These are phyloP conservation scores for Eugenia klotzschiana DNA, from an alignment of 441 rosid genomes.

Conservation along the genomic window DNA sequence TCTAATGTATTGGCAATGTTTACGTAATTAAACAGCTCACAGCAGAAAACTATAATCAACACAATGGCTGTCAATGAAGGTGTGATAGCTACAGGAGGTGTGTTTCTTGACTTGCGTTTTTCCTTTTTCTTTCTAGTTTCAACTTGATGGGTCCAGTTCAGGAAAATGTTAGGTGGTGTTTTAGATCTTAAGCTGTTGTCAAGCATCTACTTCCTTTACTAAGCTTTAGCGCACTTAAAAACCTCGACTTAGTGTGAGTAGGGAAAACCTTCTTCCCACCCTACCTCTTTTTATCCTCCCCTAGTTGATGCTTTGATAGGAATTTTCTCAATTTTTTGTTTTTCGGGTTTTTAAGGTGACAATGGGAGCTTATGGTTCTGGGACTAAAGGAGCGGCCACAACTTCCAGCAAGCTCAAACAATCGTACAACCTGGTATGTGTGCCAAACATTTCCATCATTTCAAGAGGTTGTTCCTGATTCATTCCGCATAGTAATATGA, in stretches of 20 bases:
- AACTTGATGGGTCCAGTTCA: background rate
- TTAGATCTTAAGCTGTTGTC: background rate
- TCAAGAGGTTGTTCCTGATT: background rate
- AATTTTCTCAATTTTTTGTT: background rate
- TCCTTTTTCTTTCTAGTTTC: background rate
- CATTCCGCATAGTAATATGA: background rate
- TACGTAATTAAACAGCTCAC: conserved; percentile 39
- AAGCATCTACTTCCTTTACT: background rate
- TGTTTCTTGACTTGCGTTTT: background rate
- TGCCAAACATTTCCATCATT: background rate
- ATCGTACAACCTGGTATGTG: conserved; percentile 85
- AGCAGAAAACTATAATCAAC: conserved; percentile 87
- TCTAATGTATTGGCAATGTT: background rate
- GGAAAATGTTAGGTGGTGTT: background rate
- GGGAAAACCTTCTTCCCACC: background rate
- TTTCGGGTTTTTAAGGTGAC: conserved; percentile 46
- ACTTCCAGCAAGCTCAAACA: conserved; percentile 88
- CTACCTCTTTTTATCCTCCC: background rate
- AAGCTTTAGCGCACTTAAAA: background rate
- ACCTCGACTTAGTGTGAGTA: background rate
- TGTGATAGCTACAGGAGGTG: conserved; percentile 94
- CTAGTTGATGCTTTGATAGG: background rate
- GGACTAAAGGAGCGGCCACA: conserved; percentile 98
- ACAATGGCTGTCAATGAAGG: conserved; percentile 91
- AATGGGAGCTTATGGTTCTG: conserved; percentile 96